Conservation (phyloP, 495 filamentous ascomycete species). For the Amphirosellinia nigrospora region DNA sequence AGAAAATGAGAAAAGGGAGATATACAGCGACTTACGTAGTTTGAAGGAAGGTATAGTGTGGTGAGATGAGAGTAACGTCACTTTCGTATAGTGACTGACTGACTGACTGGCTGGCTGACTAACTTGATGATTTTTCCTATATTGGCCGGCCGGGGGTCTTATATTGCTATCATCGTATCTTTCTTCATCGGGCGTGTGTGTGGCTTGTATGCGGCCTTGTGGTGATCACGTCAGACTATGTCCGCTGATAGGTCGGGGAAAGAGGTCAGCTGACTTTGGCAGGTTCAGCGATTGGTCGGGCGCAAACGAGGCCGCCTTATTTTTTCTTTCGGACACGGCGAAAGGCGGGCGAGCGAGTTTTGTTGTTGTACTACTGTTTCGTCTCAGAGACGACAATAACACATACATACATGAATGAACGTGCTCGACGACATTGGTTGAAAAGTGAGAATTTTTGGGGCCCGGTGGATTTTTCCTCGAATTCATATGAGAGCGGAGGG, state of each 20-base stretch:
- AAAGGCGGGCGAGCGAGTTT: neutral
- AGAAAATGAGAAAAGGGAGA: neutral
- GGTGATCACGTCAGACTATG: constrained; percentile 15
- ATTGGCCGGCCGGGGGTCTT: neutral
- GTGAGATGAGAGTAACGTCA: constrained; percentile 10
- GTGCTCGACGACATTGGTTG: neutral
- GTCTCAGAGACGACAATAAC: too few relatives aligned
- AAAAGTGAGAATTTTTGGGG: neutral
- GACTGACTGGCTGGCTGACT: neutral
- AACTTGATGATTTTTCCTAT: too few relatives aligned
- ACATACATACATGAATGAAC: too few relatives aligned
- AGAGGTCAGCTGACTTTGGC: constrained; percentile 16
- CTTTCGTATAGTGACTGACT: neutral
- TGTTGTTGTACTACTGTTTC: neutral
- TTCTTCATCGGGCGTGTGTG: neutral
- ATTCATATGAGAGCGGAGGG: neutral
- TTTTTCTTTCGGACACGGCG: neutral
- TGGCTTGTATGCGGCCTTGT: neutral
- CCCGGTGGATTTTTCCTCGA: neutral
- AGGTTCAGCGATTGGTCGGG: neutral
- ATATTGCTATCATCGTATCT: neutral
- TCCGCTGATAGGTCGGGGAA: constrained; percentile 12
- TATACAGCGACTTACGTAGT: neutral
- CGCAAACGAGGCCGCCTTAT: constrained; percentile 5
- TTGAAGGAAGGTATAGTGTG: neutral